A percentile compares a stretch with the other conserved stretches of the same genome.
Evolutionary conservation across 768 basidiomycete genomes (phyloP).

Genomic region (Serendipita sp.): DNA sequence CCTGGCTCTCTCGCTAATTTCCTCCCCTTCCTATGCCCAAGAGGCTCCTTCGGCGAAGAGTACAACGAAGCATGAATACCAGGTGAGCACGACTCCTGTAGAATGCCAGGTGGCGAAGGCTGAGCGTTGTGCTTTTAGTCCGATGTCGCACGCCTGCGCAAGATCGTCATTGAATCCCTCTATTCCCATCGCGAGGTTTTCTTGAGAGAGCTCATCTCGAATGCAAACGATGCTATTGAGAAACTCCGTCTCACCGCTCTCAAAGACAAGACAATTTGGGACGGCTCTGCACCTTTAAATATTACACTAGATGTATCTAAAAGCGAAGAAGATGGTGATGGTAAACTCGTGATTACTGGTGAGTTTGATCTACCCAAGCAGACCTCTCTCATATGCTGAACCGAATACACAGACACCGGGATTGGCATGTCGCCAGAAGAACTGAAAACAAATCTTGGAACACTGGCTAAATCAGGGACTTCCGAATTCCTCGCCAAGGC

Average conservation of each 20-base stretch:
- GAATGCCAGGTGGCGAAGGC: neutral
- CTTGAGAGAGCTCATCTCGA: slow-evolving; percentile 74
- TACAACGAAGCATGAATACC: slow-evolving; percentile 53
- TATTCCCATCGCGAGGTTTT: slow-evolving; percentile 25
- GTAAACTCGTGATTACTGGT: slow-evolving; percentile 64
- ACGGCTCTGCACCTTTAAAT: slow-evolving; percentile 61
- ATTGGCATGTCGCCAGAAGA: slow-evolving; percentile 97
- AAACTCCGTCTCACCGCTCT: slow-evolving; percentile 78
- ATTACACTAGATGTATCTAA: slow-evolving; percentile 73
- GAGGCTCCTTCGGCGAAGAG: slow-evolving; percentile 25
- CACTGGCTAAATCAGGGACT: slow-evolving; percentile 91
- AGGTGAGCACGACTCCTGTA: slow-evolving; percentile 28
- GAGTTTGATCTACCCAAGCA: slow-evolving; percentile 13
- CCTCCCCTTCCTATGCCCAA: slow-evolving; percentile 34
- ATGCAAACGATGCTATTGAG: slow-evolving; percentile 93
- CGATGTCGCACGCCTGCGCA: slow-evolving; percentile 82
- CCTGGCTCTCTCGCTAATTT: slow-evolving; percentile 30
- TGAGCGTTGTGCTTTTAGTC: neutral
- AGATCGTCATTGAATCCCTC: slow-evolving; percentile 65
- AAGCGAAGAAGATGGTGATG: slow-evolving; percentile 49
- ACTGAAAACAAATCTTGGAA: slow-evolving; percentile 71
- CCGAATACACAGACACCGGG: slow-evolving; percentile 54
- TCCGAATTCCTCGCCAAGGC: slow-evolving; percentile 80
- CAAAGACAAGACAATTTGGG: slow-evolving; percentile 56
- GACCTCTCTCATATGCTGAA: slow-evolving; percentile 4